Evolutionary conservation across 1,284 basidiomycete species (phyloP), one percentile per base, ranked within the genome.

Genomic region (Trametes versicolor): DNA sequence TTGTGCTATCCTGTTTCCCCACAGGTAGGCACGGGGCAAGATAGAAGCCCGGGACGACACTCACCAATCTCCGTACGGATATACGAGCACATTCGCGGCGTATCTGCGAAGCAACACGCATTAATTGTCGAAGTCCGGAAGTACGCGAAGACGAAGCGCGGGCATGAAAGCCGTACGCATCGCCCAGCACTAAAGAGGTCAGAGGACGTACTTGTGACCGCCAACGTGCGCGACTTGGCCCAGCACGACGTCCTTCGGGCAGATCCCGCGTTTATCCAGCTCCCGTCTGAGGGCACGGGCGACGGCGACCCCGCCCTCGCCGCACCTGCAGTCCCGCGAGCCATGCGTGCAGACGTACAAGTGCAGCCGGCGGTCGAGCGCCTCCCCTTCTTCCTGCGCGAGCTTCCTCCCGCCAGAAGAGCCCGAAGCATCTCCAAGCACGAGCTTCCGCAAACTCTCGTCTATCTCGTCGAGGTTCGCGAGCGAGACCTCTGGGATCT

Each of bases 161-260:
- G 23, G 45, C 45, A 23, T 13, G 45, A 48, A 25, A 48, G 25
- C 48, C 23, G 21, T 23, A 7, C 45, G 21, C 21, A 6, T 21
- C 45, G 21, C 9, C 25, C 23, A 49, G 15, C 23, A 29, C 48
- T 13, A 25, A 13, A 23, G 27, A 48, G 45, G 45, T 9, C 8
- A 58, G 48, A n/a, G 27, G 48, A 36, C 48, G 74, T 75, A 95
- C 92, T 92, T 85, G 79, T 96, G 94, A 27, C 93, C 93, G 1
- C 94, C 94, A 49, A 96, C 89, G 78, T 96, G 94, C 1, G 85
- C 90, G 15, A 92, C 85, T 69, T 93, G 88, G 2, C 86, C 85
- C 1, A 95, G 78, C 60, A 78, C 73, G 10, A 77, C 68, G 27
- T 68, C 66, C 15, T 70, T 59, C 27, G 47, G 48, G 29, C 65